Base-by-base conservation (phyloP, 108 stramenopile genomes). In the Cyclotella atomus region DNA sequence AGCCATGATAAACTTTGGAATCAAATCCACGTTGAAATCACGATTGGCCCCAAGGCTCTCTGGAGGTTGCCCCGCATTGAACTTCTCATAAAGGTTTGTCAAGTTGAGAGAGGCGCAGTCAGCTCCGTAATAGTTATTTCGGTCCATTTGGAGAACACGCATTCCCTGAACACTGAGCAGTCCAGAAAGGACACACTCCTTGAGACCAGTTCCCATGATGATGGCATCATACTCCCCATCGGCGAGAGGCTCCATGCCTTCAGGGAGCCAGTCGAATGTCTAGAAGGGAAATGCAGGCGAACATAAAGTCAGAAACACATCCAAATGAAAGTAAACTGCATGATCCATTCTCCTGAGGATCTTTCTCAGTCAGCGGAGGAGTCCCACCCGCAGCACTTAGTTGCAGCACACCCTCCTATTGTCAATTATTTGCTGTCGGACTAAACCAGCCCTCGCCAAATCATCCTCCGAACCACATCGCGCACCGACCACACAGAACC, bases 1-100 rank as follows among this genome's bases (percentile, higher is more conserved):
- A 12, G 99, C 98, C 98, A 99, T 99, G 82, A 99, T 97, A 84
- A 99, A 98, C 84, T 99, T 99, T 21, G 98, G 98, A 65, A 99
- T 93, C 38, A 98, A 88, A 88, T 99, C 99, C 21, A 99, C 96
- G 77, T 98, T 98, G 86, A 97, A 99, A 80, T 99, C 98, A 27
- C 95, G 91, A 76, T 96, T 96, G 59, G 85, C 86, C 27, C 97
- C 97, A 33, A 97, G 81, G 64, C 76, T 87, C 21, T 78, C 69
- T 10, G 95, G 92, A 36, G 91, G 83, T 55, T 81, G 71, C 19
- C 95, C 95, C n/a, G 87, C 93, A 50, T 93, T 80, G 85, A 98
- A 97, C 88, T 99, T 99, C 67, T 89, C 88, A 82, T 97, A 97
- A 66, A 95, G 88, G 80, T 98, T 97, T 19, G 95, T 91, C 35